Evolutionary conservation across 2,329 filamentous ascomycete genomes (phyloP).

Genomic region (Hysterium pulicare): DNA sequence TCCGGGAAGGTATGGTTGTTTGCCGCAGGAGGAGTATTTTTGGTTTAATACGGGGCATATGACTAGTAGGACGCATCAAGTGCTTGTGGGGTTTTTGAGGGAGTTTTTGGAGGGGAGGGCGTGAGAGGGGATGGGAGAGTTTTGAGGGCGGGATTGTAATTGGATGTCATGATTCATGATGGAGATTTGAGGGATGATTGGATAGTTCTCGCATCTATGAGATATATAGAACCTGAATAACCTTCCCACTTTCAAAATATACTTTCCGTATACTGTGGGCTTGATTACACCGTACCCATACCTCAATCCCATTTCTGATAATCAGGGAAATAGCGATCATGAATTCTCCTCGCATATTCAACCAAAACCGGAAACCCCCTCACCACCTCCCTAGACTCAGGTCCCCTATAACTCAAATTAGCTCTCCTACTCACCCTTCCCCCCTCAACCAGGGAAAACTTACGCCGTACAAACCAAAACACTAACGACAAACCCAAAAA

Average conservation of each 20-base stretch:
- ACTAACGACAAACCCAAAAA: conserved; percentile 59
- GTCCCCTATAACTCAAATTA: conserved; percentile 20
- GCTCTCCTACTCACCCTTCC: neutral
- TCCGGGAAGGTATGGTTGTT: conserved; percentile 46
- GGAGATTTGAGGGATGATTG: no score
- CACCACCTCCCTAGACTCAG: conserved; percentile 46
- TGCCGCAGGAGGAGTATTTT: conserved; percentile 44
- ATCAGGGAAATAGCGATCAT: conserved; percentile 56
- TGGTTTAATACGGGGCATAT: conserved; percentile 51
- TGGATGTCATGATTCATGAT: no score
- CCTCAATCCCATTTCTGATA: conserved; percentile 43
- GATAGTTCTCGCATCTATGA: no score
- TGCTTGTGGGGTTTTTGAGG: conserved; percentile 29
- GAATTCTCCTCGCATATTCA: conserved; percentile 57
- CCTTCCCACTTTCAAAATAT: no score
- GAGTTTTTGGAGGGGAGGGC: conserved; percentile 10
- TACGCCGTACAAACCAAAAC: conserved; percentile 53
- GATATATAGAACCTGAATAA: no score
- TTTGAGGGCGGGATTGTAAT: no score
- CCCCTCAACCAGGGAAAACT: conserved; percentile 26
- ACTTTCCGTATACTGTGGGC: no score
- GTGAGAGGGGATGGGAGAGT: conserved; percentile 4
- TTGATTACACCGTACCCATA: no score
- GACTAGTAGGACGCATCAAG: conserved; percentile 41
- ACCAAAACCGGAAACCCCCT: conserved; percentile 47